phyloP scores from a whole-genome alignment of 2,329 filamentous ascomycete species.

The Periglandula ipomoeae region DNA sequence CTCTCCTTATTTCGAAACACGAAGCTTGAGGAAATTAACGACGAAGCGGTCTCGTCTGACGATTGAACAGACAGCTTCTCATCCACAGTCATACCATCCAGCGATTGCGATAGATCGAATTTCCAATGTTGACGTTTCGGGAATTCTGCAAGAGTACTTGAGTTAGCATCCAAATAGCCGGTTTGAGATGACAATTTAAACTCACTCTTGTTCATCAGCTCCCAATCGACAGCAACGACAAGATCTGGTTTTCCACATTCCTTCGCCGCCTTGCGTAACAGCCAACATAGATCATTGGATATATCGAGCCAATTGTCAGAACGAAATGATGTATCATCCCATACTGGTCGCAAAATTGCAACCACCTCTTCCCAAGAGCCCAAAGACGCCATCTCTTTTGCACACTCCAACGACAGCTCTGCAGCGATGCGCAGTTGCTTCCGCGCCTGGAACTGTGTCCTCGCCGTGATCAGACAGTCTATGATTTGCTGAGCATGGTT shows the following conservation, averaged over 20 bases:
- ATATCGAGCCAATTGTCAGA: slow-evolving; percentile 51
- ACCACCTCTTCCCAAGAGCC: slow-evolving; percentile 45
- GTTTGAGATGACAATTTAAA: slow-evolving; percentile 8
- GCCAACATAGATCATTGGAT: slow-evolving; percentile 52
- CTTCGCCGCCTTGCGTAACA: slow-evolving; percentile 47
- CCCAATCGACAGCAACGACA: slow-evolving; percentile 55
- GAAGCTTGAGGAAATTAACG: slow-evolving; percentile 46
- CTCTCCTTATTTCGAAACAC: slow-evolving; percentile 49
- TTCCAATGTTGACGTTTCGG: slow-evolving; percentile 45
- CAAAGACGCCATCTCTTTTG: slow-evolving; percentile 42
- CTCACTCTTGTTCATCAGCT: slow-evolving; percentile 51
- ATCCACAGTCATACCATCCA: slow-evolving; percentile 38
- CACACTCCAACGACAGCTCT: slow-evolving; percentile 49
- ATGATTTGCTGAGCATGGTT: slow-evolving; percentile 49
- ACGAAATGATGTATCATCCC: slow-evolving; percentile 47
- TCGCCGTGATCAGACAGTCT: slow-evolving; percentile 40
- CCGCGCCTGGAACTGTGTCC: slow-evolving; percentile 43
- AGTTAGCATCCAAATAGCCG: background rate
- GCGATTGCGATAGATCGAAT: slow-evolving; percentile 49
- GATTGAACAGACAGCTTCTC: slow-evolving; percentile 41
- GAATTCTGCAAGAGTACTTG: slow-evolving; percentile 33
- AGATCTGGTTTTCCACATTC: slow-evolving; percentile 43
- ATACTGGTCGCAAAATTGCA: slow-evolving; percentile 45
- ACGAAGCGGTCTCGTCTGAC: slow-evolving; percentile 40
- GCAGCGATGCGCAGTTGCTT: slow-evolving; percentile 43